Base-by-base conservation (phyloP, 768 basidiomycete species). In the Dendrothele bispora region DNA sequence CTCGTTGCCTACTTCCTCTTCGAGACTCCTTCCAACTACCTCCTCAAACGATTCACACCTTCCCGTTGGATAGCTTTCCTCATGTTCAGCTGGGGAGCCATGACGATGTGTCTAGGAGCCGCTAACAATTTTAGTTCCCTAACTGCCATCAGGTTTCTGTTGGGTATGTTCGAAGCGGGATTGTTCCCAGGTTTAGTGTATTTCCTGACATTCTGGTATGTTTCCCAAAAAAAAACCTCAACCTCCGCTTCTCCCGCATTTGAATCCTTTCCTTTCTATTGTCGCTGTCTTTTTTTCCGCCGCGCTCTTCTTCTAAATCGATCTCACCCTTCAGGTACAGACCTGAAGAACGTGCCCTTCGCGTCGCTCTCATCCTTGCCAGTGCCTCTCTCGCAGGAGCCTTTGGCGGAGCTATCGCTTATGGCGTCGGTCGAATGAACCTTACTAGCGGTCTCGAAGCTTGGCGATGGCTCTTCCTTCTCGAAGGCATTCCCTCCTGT, bases 401-500 rank as follows among this genome's bases (percentile, higher is more conserved):
- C 7, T 61, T 59, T 27, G 67, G 67, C 18, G 67, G 67, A 12
- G 59, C 66, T 5, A 59, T 70, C 24, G 69, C 67, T 2, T 69
- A 55, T 41, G 69, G 59, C 5, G 55, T 70, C 1, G 53, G 58
- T 7, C 49, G 61, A 28, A 64, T 70, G 57, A 57, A 67, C 34
- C 55, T 55, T 10, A 36, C 34, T 3, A 28, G 28, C 17, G 56
- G 58, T 8, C 47, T 61, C 21, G 52, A 53, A 18, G 59, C 51
- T 17, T 67, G 62, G 64, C 46, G 57, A n/a, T 67, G 57, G 59
- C 61, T 64, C 20, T 61, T 50, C 38, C 52, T 57, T 56, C 63
- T 75, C 44, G 78, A 80, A 54, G 78, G 78, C 17, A 62, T 73
- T 5, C 59, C 76, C 8, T 76, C 77, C 3, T 67, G 71, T 55